A percentile compares a stretch with the other conserved stretches of the same genome.
Evolutionary conservation across 192 early-diverging fungal species (phyloP).

Genomic region (Entomortierella beljakovae): DNA sequence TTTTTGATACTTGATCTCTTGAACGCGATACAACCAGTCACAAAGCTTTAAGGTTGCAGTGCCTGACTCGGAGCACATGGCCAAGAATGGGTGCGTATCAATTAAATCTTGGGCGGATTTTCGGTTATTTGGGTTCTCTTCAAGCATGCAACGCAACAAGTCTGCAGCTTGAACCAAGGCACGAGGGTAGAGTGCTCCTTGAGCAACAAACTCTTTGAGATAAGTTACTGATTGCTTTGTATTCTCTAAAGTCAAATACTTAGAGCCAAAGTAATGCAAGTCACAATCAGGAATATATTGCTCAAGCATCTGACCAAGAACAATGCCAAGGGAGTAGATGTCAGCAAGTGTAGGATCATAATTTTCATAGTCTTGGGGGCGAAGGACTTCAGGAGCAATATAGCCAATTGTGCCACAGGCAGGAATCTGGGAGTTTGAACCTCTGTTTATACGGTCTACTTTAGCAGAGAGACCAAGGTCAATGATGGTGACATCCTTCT

Average conservation of each 20-base stretch:
- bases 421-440: conserved; percentile 26
- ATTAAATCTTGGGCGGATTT: conserved; percentile 37
- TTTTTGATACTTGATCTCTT: conserved; percentile 55
- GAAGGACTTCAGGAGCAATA: conserved; percentile 74
- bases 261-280: conserved; percentile 77
- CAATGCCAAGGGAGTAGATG: conserved; percentile 76
- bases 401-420: conserved; percentile 79
- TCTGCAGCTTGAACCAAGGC: conserved; percentile 38
- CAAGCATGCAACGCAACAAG: conserved; percentile 38
- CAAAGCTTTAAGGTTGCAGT: conserved; percentile 32
- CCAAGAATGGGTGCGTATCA: conserved; percentile 43
- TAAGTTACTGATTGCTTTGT: conserved; percentile 41
- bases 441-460: conserved; percentile 31
- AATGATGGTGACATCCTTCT: conserved; percentile 74
- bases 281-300: conserved; percentile 72
- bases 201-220: conserved; percentile 47
- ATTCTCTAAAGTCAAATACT: conserved; percentile 59
- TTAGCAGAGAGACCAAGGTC: conserved; percentile 78
- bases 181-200: conserved; percentile 32
- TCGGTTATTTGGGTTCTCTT: conserved; percentile 41
- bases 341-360: conserved; percentile 66
- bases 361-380: conserved; percentile 26
- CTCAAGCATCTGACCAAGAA: conserved; percentile 85
- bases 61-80: neutral
- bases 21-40: conserved; percentile 51